Conservation (phyloP, 768 basidiomycete species). For the Tricholoma terreum region DNA sequence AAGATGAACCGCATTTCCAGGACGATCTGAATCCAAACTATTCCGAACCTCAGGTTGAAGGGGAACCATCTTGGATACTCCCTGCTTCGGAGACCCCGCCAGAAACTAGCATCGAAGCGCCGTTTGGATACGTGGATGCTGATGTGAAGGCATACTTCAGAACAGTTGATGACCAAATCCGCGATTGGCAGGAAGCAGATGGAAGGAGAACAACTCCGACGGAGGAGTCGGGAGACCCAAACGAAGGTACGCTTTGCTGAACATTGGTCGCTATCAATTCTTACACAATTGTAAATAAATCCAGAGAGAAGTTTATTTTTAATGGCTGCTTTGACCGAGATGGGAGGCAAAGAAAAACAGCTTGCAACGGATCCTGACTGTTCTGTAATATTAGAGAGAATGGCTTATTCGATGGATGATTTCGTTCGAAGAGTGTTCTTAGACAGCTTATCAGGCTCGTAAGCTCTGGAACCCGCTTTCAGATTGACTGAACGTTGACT, state of each 20-base stretch:
- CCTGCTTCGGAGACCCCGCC: constrained; percentile 32
- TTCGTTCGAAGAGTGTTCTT: constrained; percentile 90
- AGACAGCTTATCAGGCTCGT: constrained; percentile 87
- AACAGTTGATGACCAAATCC: constrained; percentile 83
- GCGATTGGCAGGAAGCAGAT: constrained; percentile 74
- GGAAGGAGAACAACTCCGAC: constrained; percentile 10
- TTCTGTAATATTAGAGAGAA: constrained; percentile 84
- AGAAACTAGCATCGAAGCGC: constrained; percentile 60
- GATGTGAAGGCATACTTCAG: constrained; percentile 93
- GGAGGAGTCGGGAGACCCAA: constrained; percentile 54
- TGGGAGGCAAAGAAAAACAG: constrained; percentile 84
- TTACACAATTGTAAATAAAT: constrained; percentile 7
- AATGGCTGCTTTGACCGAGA: constrained; percentile 77
- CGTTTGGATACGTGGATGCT: constrained; percentile 86
- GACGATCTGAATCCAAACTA: background rate
- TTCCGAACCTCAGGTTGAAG: constrained; percentile 18
- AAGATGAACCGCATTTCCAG: background rate
- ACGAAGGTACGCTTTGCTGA: constrained; percentile 52
- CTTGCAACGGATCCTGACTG: constrained; percentile 94
- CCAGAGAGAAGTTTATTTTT: constrained; percentile 77
- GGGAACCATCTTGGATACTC: constrained; percentile 72
- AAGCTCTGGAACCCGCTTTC: constrained; percentile 34
- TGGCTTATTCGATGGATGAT: constrained; percentile 93
- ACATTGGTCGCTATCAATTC: background rate
- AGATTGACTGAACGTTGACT: background rate